A percentile compares a stretch with the other conserved stretches of the same genome.
Conservation (phyloP, 805 yeast species). For the Middelhovenomyces tepae region DNA sequence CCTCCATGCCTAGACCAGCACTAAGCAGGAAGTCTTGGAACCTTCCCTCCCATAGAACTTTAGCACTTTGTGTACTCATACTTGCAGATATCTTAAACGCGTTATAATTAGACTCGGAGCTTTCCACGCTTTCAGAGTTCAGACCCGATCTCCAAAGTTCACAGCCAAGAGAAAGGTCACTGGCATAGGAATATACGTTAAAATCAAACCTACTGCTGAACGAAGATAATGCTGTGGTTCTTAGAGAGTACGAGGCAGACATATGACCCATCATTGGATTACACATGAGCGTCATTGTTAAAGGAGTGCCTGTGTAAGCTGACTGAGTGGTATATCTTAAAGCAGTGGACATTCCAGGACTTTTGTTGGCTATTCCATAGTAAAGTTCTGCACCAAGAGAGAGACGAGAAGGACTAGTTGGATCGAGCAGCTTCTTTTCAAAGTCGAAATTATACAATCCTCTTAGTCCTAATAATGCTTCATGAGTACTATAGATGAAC, state of each 20-base stretch:
- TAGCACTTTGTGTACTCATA: constrained; percentile 49
- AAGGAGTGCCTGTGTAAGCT: constrained; percentile 78
- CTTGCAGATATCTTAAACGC: constrained; percentile 70
- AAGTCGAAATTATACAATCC: constrained; percentile 59
- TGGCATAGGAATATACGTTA: constrained; percentile 81
- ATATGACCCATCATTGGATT: constrained; percentile 89
- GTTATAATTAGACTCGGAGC: constrained; percentile 39
- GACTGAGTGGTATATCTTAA: constrained; percentile 78
- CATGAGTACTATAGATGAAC: constrained; percentile 72
- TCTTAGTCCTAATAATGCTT: constrained; percentile 72
- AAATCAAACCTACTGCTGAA: constrained; percentile 82
- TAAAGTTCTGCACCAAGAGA: constrained; percentile 82
- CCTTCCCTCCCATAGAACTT: constrained; percentile 81
- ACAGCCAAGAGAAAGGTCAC: constrained; percentile 78
- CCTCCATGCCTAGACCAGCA: constrained; percentile 54
- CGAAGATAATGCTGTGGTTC: constrained; percentile 61
- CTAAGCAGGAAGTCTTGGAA: constrained; percentile 69
- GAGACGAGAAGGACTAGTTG: constrained; percentile 37
- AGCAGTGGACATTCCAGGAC: constrained; percentile 85
- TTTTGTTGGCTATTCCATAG: constrained; percentile 74
- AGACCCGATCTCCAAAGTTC: constrained; percentile 58
- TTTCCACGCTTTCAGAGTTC: constrained; percentile 1
- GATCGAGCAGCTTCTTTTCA: constrained; percentile 16
- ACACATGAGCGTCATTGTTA: constrained; percentile 75
- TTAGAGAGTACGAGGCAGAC: constrained; percentile 78